Conservation (phyloP, 106 monocot genomes). For the Allium cepa region DNA sequence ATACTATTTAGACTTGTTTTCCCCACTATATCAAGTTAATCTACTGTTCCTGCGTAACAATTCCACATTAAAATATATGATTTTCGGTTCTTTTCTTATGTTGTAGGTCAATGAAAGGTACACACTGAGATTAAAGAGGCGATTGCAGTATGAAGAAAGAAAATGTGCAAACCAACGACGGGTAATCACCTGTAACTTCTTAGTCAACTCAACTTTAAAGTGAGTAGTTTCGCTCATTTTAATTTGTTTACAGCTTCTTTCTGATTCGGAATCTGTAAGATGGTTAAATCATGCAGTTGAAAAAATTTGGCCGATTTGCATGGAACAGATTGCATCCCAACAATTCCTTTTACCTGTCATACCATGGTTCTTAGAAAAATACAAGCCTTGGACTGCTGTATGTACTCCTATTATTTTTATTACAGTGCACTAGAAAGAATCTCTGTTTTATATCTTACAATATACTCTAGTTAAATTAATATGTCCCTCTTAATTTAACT, state of each 20-base stretch:
- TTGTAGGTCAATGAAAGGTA: conserved; percentile 59
- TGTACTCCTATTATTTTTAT: conserved; percentile 5
- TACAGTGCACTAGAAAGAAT: background rate
- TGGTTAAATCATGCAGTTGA: conserved; percentile 94
- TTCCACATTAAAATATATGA: no score
- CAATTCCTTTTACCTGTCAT: conserved; percentile 81
- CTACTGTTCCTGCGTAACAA: background rate
- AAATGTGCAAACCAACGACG: conserved; percentile 64
- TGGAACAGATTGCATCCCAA: conserved; percentile 87
- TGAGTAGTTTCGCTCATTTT: background rate
- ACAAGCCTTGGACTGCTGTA: conserved; percentile 95
- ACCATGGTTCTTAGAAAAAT: conserved; percentile 96
- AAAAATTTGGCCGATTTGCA: conserved; percentile 92
- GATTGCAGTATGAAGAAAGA: conserved; percentile 63
- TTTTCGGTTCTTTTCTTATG: conserved; percentile 1
- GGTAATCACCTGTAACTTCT: conserved; percentile 26
- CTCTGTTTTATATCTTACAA: no score
- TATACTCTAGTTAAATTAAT: no score
- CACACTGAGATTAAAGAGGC: conserved; percentile 44
- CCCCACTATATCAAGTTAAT: background rate
- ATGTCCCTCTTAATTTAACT: no score
- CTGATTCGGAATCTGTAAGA: conserved; percentile 86
- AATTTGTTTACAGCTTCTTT: conserved; percentile 65
- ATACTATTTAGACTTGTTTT: background rate
- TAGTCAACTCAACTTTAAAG: background rate